Conservation (phyloP, 495 filamentous ascomycete genomes). For the Terfezia claveryi region DNA sequence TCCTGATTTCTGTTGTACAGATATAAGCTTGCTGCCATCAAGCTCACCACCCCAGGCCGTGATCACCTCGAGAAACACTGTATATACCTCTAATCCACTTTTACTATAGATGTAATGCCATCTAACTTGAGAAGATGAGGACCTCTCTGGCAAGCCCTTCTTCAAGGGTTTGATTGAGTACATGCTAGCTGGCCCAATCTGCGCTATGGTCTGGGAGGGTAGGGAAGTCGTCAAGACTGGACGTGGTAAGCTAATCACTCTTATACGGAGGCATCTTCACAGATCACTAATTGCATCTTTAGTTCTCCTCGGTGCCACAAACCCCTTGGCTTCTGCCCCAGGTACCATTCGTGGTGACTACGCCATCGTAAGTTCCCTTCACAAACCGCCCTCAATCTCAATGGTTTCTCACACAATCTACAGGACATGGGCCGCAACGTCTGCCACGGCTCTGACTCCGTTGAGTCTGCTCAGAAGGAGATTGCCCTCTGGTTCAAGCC, state of each 20-base stretch:
- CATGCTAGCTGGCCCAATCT: conserved; percentile 92
- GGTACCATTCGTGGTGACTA: conserved; percentile 93
- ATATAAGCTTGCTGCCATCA: conserved; percentile 96
- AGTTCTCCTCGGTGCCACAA: conserved; percentile 91
- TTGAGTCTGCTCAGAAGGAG: conserved; percentile 98
- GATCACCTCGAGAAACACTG: conserved; percentile 94
- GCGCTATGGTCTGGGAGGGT: conserved; percentile 98
- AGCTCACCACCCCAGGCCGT: conserved; percentile 68
- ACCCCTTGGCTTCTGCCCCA: conserved; percentile 77
- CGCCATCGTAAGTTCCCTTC: conserved; percentile 31
- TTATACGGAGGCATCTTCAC: neutral
- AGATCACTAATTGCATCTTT: conserved; percentile 7
- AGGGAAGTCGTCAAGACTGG: conserved; percentile 95
- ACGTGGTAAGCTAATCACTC: conserved; percentile 36
- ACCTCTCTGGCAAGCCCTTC: conserved; percentile 85
- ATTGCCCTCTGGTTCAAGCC: conserved; percentile 91
- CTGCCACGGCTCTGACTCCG: conserved; percentile 95
- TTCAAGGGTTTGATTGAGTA: conserved; percentile 43
- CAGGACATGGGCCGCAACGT: conserved; percentile 92
- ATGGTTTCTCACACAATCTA: neutral
- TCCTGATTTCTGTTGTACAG: conserved; percentile 18
- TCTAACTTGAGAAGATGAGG: conserved; percentile 36
- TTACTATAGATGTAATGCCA: conserved; percentile 8
- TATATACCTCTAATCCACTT: conserved; percentile 16
- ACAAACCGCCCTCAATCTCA: too few species aligned